phyloP scores from a whole-genome alignment of 352 stramenopile genomes.

The Globisporangium splendens region DNA sequence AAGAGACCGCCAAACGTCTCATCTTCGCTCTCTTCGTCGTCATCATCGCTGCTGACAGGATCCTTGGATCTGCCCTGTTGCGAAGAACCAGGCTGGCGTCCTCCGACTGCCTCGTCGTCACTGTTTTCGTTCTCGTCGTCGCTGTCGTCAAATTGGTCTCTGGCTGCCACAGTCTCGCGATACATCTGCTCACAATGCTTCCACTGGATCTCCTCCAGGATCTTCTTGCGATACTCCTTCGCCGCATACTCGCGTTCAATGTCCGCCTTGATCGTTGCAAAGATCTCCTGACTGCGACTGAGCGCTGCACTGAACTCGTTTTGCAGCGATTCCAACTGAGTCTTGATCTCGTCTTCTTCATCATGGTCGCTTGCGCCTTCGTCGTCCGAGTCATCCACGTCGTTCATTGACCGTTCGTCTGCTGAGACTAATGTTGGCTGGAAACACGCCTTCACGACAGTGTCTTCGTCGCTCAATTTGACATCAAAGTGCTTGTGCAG shows the following conservation, averaged over 20 bases:
- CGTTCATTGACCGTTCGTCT: slow-evolving; percentile 36
- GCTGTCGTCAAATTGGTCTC: slow-evolving; percentile 48
- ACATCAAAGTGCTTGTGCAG: slow-evolving; percentile 60
- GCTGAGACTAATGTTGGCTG: slow-evolving; percentile 26
- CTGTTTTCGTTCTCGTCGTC: slow-evolving; percentile 33
- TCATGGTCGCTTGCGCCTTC: slow-evolving; percentile 46
- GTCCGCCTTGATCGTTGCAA: slow-evolving; percentile 28
- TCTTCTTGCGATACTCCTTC: slow-evolving; percentile 44
- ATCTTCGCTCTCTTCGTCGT: slow-evolving; percentile 46
- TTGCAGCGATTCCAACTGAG: slow-evolving; percentile 44
- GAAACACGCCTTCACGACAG: slow-evolving; percentile 41
- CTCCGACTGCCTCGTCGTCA: slow-evolving; percentile 1
- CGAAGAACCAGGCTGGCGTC: slow-evolving; percentile 7
- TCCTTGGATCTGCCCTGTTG: slow-evolving; percentile 17
- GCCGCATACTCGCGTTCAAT: slow-evolving; percentile 44
- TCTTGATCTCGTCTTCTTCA: slow-evolving; percentile 45
- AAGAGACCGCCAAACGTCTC: slow-evolving; percentile 69
- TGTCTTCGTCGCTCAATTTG: slow-evolving; percentile 29
- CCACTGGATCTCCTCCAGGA: slow-evolving; percentile 45
- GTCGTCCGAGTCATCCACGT: slow-evolving; percentile 32
- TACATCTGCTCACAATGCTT: slow-evolving; percentile 77
- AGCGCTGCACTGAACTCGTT: slow-evolving; percentile 41
- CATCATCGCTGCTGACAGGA: slow-evolving; percentile 20
- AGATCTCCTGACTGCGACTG: slow-evolving; percentile 33
- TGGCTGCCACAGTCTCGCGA: slow-evolving; percentile 37